Base-by-base conservation (phyloP, 805 yeast genomes). In the Pichia cabralensis region DNA sequence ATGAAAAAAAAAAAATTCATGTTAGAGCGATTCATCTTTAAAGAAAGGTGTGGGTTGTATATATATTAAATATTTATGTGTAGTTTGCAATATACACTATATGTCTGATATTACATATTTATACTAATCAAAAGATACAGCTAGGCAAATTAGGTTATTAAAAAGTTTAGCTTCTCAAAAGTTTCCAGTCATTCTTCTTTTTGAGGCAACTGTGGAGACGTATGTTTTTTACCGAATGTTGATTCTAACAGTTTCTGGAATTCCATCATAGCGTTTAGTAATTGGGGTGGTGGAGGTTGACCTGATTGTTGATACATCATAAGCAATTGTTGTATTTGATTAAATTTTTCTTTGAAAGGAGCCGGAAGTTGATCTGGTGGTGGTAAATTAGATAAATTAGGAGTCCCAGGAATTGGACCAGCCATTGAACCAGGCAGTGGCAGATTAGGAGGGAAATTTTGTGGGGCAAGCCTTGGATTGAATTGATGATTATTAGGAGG, bases 291-390 rank as follows among this genome's bases (percentile, higher is more conserved):
- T 2, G 49, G 53, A 6, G 33, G 21, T 15, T 39, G 43, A 6
- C 46, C 46, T 9, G 28, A 26, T 15, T 35, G 35, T 21, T 43
- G 47, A 17, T 13, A 45, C 8, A 34, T 40, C 8, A 28, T 14
- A 8, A 45, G 26, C 18, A 33, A 24, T 5, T 29, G 26, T 19
- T 45, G 48, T 11, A 45, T 25, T 10, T 29, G 38, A 11, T 34
- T 34, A 20, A 34, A 42, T 14, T 32, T 36, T 10, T 33, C 35
- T 13, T 30, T 42, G 6, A 34, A 32, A 3, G 40, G 39, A 5
- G 43, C 28, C 6, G 45, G 45, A 21, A 42, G 28, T 31, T 41
- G 41, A 16, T 41, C 37, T 4, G 44, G 49, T n/a, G 43, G 46
- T 21, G 42, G 49, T 5, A 41, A 36, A 12, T 23, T 28, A 2